Base-by-base conservation (phyloP, 345 rosid species). In the Citrus medica region DNA sequence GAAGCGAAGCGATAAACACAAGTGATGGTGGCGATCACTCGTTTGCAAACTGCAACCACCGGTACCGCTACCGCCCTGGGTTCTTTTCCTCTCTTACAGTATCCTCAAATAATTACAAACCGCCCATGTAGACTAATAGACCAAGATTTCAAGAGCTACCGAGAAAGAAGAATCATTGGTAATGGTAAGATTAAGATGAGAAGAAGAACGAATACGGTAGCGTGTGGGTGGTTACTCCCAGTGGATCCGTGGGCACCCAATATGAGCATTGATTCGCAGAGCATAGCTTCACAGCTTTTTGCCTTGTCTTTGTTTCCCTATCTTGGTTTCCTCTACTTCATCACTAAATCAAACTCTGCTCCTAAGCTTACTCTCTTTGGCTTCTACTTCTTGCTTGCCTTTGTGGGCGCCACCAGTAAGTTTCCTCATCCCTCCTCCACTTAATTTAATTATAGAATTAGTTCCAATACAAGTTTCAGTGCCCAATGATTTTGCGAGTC, bases 241-340 rank as follows among this genome's bases (percentile, higher is more conserved):
- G 97, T 93, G 63, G 98, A 95, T 74, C 92, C 97, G 72, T 93
- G 99, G 98, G 89, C 94, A 56, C 98, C 94, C 12, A 84, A 79
- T 46, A 46, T 46, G 51, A 46, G 17, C 82, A 84, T 91, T 77
- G 98, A 92, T 76, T 90, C 96, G 33, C 81, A 91, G 85, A 92
- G 97, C 87, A 83, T 90, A 74, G 96, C 97, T 69, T 83, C 98
- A 2, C 97, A 89, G 87, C 98, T 90, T 32, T 93, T 93, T 62
- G 94, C 95, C 0, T 69, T 85, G 9, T 96, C 97, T 66, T 81
- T 96, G 87, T 91, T 96, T 77, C 98, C 97, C 4, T 96, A 92
- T 81, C 73, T 94, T 59, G 97, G 98, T 4, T 94, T 96, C 89
- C 84, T 94, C 86, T 96, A 92, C 84, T 94, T 91, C 87, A 89